phyloP scores from a whole-genome alignment of 1,284 basidiomycete genomes.

The Sporisorium reilianum region DNA sequence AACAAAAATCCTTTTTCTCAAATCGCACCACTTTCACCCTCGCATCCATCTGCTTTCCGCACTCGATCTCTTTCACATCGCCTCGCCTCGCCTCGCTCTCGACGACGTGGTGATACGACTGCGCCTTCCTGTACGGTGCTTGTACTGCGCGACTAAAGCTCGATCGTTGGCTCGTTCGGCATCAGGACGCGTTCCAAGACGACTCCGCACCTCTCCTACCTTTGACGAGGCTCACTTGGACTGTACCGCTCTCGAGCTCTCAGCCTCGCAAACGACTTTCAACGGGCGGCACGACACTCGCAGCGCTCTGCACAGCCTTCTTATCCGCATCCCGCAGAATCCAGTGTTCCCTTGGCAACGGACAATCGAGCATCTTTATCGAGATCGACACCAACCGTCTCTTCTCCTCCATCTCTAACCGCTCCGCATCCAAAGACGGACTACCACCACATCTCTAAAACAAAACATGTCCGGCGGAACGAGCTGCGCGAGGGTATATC shows the following conservation, averaged over 20 bases:
- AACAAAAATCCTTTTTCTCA: not conserved
- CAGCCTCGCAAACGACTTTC: no score
- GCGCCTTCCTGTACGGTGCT: not conserved
- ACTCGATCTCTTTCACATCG: not conserved
- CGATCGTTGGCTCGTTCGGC: slow-evolving; percentile 4
- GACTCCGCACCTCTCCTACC: not conserved
- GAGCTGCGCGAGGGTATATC: slow-evolving; percentile 73
- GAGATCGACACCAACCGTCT: not conserved
- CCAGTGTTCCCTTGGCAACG: not conserved
- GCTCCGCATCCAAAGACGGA: not conserved
- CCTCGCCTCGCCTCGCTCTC: not conserved
- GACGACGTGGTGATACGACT: not conserved
- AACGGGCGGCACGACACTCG: no score
- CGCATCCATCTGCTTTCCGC: not conserved
- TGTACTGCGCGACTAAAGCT: not conserved
- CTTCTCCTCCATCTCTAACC: not conserved
- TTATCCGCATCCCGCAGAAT: not conserved
- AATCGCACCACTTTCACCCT: slow-evolving; percentile 1
- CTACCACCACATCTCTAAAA: slow-evolving; percentile 1
- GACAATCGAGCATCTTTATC: not conserved
- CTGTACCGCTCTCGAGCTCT: not conserved
- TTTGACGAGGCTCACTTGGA: no score
- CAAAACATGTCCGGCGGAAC: slow-evolving; percentile 41
- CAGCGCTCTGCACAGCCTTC: not conserved
- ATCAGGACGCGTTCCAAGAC: not conserved